Evolutionary conservation across 2,329 filamentous ascomycete genomes (phyloP).

Genomic region (Alternaria dauci): DNA sequence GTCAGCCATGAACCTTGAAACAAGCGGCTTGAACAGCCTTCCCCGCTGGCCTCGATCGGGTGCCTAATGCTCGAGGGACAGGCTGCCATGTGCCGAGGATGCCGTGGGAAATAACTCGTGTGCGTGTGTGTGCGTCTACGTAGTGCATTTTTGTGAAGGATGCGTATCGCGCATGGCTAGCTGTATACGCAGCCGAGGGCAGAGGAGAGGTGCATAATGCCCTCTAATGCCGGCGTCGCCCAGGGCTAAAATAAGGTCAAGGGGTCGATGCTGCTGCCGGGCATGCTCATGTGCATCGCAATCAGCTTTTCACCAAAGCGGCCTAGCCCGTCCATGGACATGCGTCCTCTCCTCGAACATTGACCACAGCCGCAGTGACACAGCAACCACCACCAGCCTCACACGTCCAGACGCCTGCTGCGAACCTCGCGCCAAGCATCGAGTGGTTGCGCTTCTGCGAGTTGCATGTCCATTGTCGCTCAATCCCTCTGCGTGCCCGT

Average conservation of each 20-base stretch:
- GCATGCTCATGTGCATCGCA: constrained; percentile 14
- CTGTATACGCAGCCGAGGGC: background rate
- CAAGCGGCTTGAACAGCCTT: constrained; percentile 7
- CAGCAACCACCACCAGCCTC: constrained; percentile 16
- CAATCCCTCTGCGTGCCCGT: constrained; percentile 24
- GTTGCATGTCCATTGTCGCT: constrained; percentile 5
- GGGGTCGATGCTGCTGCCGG: constrained; percentile 16
- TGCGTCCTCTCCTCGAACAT: constrained; percentile 16
- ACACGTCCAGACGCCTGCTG: constrained; percentile 5
- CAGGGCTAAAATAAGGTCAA: constrained; percentile 3
- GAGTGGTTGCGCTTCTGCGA: constrained; percentile 13
- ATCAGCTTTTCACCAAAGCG: constrained; percentile 12
- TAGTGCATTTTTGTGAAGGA: constrained; percentile 1
- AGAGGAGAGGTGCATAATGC: background rate
- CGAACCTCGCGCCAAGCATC: constrained; percentile 4
- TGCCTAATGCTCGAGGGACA: constrained; percentile 6
- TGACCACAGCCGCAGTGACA: constrained; percentile 19
- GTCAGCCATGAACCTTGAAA: constrained; percentile 6
- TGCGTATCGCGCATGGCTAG: background rate
- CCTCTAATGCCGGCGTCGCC: constrained; percentile 4
- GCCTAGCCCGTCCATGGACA: constrained; percentile 14
- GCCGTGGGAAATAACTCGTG: background rate
- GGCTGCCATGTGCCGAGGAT: constrained; percentile 8
- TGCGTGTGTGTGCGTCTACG: background rate
- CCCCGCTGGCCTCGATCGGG: constrained; percentile 7